phyloP scores from a whole-genome alignment of 176 grass and related monocot genomes.

The Cenchrus fungigraminus region DNA sequence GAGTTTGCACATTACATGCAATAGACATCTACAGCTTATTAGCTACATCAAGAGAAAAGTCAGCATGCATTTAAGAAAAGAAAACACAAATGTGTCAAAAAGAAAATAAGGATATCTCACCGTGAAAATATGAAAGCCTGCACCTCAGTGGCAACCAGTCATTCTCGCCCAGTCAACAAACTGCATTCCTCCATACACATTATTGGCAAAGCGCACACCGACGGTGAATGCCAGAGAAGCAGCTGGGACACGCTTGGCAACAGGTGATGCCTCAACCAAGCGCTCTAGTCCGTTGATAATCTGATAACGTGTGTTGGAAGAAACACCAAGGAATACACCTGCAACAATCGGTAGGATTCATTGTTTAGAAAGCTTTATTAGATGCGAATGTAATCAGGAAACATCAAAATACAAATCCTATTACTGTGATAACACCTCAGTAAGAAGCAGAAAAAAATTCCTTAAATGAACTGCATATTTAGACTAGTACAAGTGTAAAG shows the following conservation, averaged over 20 bases:
- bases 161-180: conserved; percentile 93
- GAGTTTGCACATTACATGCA: conserved; percentile 2
- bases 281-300: conserved; percentile 89
- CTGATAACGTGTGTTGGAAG: conserved; percentile 92
- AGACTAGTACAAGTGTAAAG: background rate
- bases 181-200: conserved; percentile 96
- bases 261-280: conserved; percentile 78
- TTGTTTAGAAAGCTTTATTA: conserved; percentile 33
- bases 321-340: conserved; percentile 89
- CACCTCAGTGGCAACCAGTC: conserved; percentile 77
- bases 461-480: background rate
- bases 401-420: background rate
- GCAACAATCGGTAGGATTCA: conserved; percentile 43
- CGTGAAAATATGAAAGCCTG: conserved; percentile 8
- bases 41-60: background rate
- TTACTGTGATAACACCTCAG: background rate
- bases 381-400: conserved; percentile 26
- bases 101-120: conserved; percentile 16
- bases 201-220: conserved; percentile 84
- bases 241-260: conserved; percentile 72
- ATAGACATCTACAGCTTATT: background rate
- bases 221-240: conserved; percentile 90
- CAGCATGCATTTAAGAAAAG: background rate
- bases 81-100: background rate
- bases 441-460: background rate